Evolutionary conservation across 2,329 filamentous ascomycete genomes (phyloP).

Genomic region (Thielaviopsis populi): DNA sequence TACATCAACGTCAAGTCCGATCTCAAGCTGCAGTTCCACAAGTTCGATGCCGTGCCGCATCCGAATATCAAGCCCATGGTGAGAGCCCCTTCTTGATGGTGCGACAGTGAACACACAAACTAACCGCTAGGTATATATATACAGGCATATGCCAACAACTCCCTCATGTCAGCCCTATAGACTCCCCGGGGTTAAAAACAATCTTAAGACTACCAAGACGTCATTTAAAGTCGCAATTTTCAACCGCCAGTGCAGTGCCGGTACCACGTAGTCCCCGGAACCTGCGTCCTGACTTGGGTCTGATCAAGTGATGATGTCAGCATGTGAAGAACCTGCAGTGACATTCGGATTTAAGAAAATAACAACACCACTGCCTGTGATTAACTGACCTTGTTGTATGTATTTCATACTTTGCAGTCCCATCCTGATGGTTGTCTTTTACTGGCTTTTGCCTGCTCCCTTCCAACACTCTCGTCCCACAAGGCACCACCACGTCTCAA

Average conservation of each 20-base stretch:
- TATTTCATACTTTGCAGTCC: neutral
- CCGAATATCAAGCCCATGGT: slow-evolving; percentile 90
- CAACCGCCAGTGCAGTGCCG: neutral
- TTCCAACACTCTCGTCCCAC: neutral
- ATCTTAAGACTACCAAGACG: slow-evolving; percentile 10
- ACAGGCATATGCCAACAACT: slow-evolving; percentile 71
- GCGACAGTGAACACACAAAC: neutral
- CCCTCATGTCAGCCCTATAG: slow-evolving; percentile 45
- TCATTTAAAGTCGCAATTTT: neutral
- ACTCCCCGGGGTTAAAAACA: neutral
- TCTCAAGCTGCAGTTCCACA: slow-evolving; percentile 79
- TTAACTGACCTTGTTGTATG: neutral
- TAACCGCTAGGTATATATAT: slow-evolving; percentile 3
- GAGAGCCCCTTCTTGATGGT: slow-evolving; percentile 21
- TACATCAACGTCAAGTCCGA: slow-evolving; percentile 94
- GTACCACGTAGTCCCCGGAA: neutral
- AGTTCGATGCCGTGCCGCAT: slow-evolving; percentile 94
- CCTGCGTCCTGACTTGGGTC: neutral
- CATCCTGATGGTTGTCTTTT: neutral
- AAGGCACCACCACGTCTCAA: neutral
- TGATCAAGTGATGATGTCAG: neutral
- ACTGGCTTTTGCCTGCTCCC: neutral
- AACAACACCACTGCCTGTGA: neutral
- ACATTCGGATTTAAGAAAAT: neutral
- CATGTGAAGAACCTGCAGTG: neutral